phyloP scores from a whole-genome alignment of 2,329 filamentous ascomycete genomes.

The Verticillium longisporum region DNA sequence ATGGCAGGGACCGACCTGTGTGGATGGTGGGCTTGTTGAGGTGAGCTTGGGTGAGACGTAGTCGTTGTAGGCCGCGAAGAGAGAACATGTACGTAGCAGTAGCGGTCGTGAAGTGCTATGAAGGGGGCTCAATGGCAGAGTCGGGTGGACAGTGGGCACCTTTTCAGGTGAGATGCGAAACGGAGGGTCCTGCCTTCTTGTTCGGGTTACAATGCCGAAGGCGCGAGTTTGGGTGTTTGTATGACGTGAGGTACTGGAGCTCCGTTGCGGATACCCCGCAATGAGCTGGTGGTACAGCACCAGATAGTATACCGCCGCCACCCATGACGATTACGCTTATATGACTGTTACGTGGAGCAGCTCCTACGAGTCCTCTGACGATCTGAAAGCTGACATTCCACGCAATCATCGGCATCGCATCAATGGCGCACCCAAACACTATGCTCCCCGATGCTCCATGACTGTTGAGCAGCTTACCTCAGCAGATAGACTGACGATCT shows the following conservation, averaged over 20 bases:
- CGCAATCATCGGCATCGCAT: too few relatives aligned
- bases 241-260: neutral
- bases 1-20: neutral
- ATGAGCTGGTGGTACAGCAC: neutral
- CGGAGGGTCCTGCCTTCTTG: neutral
- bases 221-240: neutral
- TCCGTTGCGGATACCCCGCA: neutral
- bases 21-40: neutral
- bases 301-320: neutral
- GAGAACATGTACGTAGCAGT: constrained; percentile 4
- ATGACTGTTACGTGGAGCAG: neutral
- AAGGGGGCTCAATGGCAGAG: neutral
- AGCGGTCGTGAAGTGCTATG: neutral
- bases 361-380: too few relatives aligned
- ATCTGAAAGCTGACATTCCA: too few relatives aligned
- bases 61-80: constrained; percentile 7
- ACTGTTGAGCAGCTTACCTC: neutral
- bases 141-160: neutral
- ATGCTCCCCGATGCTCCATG: neutral
- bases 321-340: neutral
- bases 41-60: constrained; percentile 7
- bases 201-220: neutral
- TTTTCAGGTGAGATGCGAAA: neutral
- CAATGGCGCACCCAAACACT: too few relatives aligned
- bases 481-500: neutral